phyloP scores from a whole-genome alignment of 2,329 filamentous ascomycete species.

The Calonectria leucothoes region DNA sequence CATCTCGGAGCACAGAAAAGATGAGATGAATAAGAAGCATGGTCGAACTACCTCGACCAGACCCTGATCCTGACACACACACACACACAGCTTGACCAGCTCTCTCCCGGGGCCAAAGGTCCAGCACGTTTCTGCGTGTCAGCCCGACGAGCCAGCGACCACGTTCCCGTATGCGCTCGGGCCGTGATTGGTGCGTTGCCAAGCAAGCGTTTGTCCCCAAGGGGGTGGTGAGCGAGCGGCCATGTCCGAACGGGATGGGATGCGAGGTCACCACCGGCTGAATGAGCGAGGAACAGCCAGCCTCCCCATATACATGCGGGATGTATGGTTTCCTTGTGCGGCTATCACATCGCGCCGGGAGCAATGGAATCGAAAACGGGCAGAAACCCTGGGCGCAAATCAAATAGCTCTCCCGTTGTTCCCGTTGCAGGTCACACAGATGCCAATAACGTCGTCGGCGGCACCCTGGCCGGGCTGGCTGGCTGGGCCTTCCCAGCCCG shows the following conservation, averaged over 20 bases:
- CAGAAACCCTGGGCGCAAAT: not conserved
- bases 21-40: not conserved
- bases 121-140: not conserved
- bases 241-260: not conserved
- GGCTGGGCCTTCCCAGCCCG: not conserved
- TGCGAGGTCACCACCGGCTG: not conserved
- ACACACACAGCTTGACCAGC: not conserved
- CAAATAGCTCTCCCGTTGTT: not conserved
- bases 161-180: constrained; percentile 24
- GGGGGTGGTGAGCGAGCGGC: not conserved
- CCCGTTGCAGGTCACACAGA: not conserved
- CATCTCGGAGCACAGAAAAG: not conserved
- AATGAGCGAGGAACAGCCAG: not conserved
- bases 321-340: no score
- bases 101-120: not conserved
- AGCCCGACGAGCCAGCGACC: not conserved
- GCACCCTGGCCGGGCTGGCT: not conserved
- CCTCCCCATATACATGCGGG: no score
- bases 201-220: not conserved
- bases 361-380: not conserved
- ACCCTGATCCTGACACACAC: not conserved
- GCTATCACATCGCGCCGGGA: not conserved
- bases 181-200: constrained; percentile 15
- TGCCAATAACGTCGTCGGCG: not conserved
- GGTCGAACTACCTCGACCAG: not conserved